Evolutionary conservation across 805 yeast genomes (phyloP).

Genomic region (Yamadazyma akitaensis): DNA sequence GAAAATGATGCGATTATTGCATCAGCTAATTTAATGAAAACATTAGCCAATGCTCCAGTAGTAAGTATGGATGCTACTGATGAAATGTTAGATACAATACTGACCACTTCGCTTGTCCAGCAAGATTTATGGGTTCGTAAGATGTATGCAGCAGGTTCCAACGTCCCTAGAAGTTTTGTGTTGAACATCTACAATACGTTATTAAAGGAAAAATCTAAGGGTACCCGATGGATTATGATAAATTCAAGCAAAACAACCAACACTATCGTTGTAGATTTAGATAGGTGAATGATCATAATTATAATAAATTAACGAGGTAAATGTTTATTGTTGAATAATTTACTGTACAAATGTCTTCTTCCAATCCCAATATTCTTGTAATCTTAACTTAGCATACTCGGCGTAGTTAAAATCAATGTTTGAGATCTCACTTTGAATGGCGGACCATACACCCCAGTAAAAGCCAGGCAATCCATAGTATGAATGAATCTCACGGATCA

Average conservation of each 20-base stretch:
- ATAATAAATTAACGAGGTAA: not conserved
- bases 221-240: conserved; percentile 71
- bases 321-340: not conserved
- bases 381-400: conserved; percentile 54
- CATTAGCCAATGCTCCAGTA: conserved; percentile 65
- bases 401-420: conserved; percentile 71
- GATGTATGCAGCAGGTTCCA: conserved; percentile 73
- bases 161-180: conserved; percentile 79
- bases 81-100: conserved; percentile 81
- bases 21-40: conserved; percentile 49
- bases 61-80: conserved; percentile 77
- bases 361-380: conserved; percentile 72
- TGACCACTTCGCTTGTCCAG: conserved; percentile 68
- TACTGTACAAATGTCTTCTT: conserved; percentile 27
- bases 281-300: conserved; percentile 35
- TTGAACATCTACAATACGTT: conserved; percentile 68
- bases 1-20: conserved; percentile 73
- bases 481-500: conserved; percentile 53
- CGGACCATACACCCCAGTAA: conserved; percentile 85
- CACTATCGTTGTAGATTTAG: conserved; percentile 53
- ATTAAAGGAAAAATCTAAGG: conserved; percentile 67
- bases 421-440: conserved; percentile 66
- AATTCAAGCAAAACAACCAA: conserved; percentile 77
- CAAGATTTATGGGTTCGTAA: conserved; percentile 82
- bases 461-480: conserved; percentile 81